Evolutionary conservation across 192 early-diverging fungal genomes (phyloP).

Genomic region (Backusella sp.): DNA sequence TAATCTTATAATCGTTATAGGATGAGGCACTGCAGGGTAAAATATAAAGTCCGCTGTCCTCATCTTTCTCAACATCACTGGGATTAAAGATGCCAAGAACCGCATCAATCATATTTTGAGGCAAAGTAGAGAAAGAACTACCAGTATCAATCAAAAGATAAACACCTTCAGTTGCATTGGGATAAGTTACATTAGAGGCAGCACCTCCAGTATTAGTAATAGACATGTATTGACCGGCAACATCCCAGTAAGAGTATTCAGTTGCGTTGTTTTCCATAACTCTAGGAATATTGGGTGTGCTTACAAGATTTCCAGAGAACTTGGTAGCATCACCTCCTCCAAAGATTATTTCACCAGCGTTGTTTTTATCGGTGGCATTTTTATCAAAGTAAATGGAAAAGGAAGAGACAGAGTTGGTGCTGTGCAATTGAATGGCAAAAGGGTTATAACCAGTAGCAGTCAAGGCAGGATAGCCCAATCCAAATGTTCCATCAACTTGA

Average conservation of each 20-base stretch:
- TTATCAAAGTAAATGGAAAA: constrained; percentile 5
- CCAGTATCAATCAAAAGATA: not conserved
- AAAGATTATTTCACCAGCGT: constrained; percentile 1
- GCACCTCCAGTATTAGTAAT: not conserved
- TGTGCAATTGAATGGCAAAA: not conserved
- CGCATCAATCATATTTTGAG: not conserved
- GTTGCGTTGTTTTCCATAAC: not conserved
- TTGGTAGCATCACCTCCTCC: not conserved
- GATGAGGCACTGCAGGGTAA: not conserved
- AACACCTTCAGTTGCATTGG: not conserved
- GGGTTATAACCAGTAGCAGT: not conserved
- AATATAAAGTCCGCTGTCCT: not conserved
- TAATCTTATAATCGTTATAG: not conserved
- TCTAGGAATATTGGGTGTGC: not conserved
- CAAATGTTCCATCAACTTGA: not conserved
- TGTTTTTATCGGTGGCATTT: not conserved
- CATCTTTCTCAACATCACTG: not conserved
- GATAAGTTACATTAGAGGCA: not conserved
- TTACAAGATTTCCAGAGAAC: not conserved
- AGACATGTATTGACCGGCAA: not conserved
- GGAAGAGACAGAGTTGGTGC: not conserved
- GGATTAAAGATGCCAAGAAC: not conserved
- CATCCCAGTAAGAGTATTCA: not conserved
- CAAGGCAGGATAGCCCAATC: not conserved
- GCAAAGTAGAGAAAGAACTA: not conserved